phyloP scores from a whole-genome alignment of 768 basidiomycete genomes.

The Paxillus rubicundulus region DNA sequence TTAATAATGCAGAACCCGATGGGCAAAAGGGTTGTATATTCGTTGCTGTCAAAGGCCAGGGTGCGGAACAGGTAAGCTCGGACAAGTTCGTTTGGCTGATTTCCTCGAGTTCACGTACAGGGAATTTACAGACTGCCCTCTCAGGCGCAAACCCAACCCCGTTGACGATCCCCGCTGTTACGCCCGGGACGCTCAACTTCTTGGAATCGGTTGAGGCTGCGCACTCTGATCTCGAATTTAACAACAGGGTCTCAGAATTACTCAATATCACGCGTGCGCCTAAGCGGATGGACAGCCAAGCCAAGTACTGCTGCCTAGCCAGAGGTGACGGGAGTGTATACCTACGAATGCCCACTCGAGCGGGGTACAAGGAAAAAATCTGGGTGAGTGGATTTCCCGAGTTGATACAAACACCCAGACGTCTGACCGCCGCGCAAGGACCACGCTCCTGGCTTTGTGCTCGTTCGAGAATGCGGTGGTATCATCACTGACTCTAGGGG shows the following conservation, averaged over 20 bases:
- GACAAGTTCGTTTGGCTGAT: not conserved
- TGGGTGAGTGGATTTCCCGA: slow-evolving; percentile 57
- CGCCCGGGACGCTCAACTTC: slow-evolving; percentile 54
- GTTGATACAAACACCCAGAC: not conserved
- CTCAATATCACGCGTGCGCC: slow-evolving; percentile 66
- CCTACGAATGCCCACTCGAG: slow-evolving; percentile 72
- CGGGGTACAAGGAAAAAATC: slow-evolving; percentile 90
- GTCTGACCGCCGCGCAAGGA: slow-evolving; percentile 48
- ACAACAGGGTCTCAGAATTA: slow-evolving; percentile 63
- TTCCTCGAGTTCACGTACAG: not conserved
- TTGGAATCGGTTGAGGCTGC: slow-evolving; percentile 92
- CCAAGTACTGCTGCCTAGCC: slow-evolving; percentile 87
- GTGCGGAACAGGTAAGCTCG: slow-evolving; percentile 62
- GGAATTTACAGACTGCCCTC: slow-evolving; percentile 47
- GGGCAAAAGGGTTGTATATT: slow-evolving; percentile 78
- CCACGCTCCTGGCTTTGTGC: slow-evolving; percentile 82
- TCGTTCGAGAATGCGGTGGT: slow-evolving; percentile 89
- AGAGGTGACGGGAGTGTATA: slow-evolving; percentile 86
- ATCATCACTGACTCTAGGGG: slow-evolving; percentile 85
- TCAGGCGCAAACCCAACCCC: slow-evolving; percentile 45
- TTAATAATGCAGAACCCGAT: slow-evolving; percentile 49
- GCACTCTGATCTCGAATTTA: slow-evolving; percentile 89
- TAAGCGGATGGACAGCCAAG: slow-evolving; percentile 92
- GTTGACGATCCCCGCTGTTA: slow-evolving; percentile 46
- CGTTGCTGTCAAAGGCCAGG: slow-evolving; percentile 82